These are phyloP conservation scores for Lachnellula cervina DNA, from an alignment of 2,329 filamentous ascomycete species.

Conservation along the genomic window DNA sequence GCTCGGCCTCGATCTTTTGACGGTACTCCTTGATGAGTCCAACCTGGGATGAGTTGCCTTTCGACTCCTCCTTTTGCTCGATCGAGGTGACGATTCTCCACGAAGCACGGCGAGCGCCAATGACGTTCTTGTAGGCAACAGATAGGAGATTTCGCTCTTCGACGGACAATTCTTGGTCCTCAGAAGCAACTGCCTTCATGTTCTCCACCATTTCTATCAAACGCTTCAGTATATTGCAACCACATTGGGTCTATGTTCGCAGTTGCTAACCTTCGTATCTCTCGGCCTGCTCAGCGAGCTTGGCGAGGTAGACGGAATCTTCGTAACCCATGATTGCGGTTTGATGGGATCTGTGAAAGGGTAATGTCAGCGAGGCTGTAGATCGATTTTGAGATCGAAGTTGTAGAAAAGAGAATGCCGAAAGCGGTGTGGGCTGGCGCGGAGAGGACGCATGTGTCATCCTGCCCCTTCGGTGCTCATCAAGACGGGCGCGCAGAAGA, in stretches of 20 bases:
- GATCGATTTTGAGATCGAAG: not conserved
- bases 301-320: constrained; percentile 98
- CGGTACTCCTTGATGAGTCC: constrained; percentile 93
- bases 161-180: constrained; percentile 73
- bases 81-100: constrained; percentile 99
- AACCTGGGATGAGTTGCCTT: constrained; percentile 95
- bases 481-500: not conserved
- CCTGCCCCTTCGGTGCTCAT: not conserved
- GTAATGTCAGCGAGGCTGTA: constrained; percentile 7
- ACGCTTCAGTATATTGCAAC: too few relatives aligned
- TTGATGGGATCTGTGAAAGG: constrained; percentile 15
- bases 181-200: constrained; percentile 95
- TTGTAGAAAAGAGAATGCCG: not conserved
- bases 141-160: constrained; percentile 99
- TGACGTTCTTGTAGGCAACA: constrained; percentile 99
- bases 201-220: constrained; percentile 85
- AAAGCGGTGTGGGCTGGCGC: not conserved
- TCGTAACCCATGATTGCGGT: constrained; percentile 90
- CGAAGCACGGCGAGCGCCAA: constrained; percentile 94
- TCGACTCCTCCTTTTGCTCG: constrained; percentile 99
- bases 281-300: constrained; percentile 99
- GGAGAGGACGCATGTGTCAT: not conserved
- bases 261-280: constrained; percentile 95
- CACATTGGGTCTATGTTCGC: constrained; percentile 1
- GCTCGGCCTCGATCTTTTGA: constrained; percentile 95